Evolutionary conservation across 148 eudicot species (phyloP), one percentile per base, ranked within the genome.

Genomic region (Silene latifolia): DNA sequence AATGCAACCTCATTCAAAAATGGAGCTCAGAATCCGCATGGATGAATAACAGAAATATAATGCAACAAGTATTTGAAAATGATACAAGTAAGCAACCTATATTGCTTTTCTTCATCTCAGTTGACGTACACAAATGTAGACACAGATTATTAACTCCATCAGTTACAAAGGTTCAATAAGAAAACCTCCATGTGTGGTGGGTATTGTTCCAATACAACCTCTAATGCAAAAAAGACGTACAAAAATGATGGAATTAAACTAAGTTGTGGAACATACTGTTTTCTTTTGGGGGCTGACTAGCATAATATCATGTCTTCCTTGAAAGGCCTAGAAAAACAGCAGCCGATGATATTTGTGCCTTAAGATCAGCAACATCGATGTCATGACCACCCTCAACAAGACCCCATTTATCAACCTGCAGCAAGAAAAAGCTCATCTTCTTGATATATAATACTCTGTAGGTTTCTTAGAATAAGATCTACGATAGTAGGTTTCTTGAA

Each of bases 381-480:
- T 94, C 98, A 83, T 94, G 98, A 73, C 98, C 98, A 47, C 98
- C 98, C 87, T 94, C 98, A 74, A 94, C 98, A 65, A 94, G 85
- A 84, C 98, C 98, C 97, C 97, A 91, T 63, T 80, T 82, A 74
- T 89, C 95, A 68, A 94, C 90, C 95, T 91, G 87, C 68, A 81
- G 51, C 47, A 61, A 56, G 1, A 48, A 71, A 75, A 20, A 21
- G 19, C 17, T 19, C 60, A 0, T 39, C 44, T 39, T 39, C 44
- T 6, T 39, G 44, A 39, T 39, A 39, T 39, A 39, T 8, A 13
- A 69, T 17, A 66, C 19, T 39, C 2, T 27, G 15, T 12, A 25
- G 39, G 39, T 25, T 24, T 63, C 13, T 63, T 63, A 25, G 4
- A 25, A 10, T 13, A 62, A 18, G 3, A 13, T 65, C 14, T 32